These are phyloP conservation scores for Acanthamoeba royreba DNA, from an alignment of 208 protist genomes.

Conservation along the genomic window DNA sequence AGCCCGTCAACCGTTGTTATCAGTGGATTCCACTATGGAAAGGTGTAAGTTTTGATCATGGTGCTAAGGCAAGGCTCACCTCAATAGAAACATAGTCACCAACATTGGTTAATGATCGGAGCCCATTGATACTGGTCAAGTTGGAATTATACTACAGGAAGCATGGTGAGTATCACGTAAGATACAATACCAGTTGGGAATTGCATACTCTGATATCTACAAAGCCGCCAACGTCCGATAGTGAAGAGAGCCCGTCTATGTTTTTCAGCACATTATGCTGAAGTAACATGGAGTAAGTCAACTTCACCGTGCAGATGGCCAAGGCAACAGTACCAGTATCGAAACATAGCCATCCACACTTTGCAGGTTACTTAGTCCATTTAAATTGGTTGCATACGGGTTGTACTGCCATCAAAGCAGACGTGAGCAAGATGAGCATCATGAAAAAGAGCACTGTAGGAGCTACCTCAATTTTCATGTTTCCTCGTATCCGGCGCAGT, in stretches of 20 bases:
- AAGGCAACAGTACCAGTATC: neutral
- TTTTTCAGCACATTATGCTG: too few species aligned
- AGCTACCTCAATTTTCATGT: neutral
- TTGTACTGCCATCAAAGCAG: neutral
- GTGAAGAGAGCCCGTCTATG: too few species aligned
- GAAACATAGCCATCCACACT: neutral
- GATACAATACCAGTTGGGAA: too few species aligned
- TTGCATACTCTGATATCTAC: too few species aligned
- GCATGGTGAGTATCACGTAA: too few species aligned
- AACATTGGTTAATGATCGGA: neutral
- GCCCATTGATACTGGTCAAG: neutral
- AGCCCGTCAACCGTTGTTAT: neutral
- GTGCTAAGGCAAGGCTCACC: neutral
- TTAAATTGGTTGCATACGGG: neutral
- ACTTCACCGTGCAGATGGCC: neutral
- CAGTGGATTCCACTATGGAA: neutral
- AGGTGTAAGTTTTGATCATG: neutral
- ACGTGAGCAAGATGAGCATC: neutral
- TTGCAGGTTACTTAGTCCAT: neutral
- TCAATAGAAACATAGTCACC: neutral
- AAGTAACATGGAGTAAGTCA: neutral
- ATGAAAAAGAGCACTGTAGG: neutral
- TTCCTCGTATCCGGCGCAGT: neutral
- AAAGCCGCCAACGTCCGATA: too few species aligned
- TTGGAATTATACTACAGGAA: neutral